phyloP scores from a whole-genome alignment of 2,329 filamentous ascomycete genomes.

The Colletotrichum tofieldiae region DNA sequence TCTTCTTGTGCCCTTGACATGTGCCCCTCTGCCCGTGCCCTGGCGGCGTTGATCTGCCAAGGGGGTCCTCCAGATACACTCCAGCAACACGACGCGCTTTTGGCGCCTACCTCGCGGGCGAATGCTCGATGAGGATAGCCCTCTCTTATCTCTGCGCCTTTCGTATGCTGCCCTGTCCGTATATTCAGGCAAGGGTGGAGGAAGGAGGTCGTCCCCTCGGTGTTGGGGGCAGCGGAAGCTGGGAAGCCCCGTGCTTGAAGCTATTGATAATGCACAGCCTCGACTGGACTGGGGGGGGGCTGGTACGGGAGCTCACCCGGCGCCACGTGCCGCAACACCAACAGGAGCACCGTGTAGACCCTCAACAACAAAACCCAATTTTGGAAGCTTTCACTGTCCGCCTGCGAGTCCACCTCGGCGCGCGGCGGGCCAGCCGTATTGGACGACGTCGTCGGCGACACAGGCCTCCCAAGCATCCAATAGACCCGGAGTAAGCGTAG shows the following conservation, averaged over 20 bases:
- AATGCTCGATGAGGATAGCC: background rate
- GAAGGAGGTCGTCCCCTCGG: background rate
- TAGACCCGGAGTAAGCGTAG: slow-evolving; percentile 28
- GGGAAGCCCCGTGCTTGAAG: slow-evolving; percentile 30
- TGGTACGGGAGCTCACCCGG: slow-evolving; percentile 14
- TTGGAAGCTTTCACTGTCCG: background rate
- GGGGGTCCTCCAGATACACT: background rate
- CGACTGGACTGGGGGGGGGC: slow-evolving; percentile 20
- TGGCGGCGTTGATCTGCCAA: background rate
- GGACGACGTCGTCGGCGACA: slow-evolving; percentile 3
- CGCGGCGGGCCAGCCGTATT: slow-evolving; percentile 20
- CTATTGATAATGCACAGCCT: slow-evolving; percentile 39
- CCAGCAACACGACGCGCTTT: background rate
- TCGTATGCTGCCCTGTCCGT: background rate
- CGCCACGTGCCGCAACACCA: slow-evolving; percentile 25
- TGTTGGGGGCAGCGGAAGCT: background rate
- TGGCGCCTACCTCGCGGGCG: background rate
- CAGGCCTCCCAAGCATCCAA: slow-evolving; percentile 5
- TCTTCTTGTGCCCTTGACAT: background rate
- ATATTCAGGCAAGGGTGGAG: background rate
- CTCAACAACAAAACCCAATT: background rate
- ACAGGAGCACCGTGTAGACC: background rate
- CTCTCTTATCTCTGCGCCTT: background rate
- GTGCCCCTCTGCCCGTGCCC: background rate
- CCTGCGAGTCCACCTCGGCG: background rate